These are phyloP conservation scores for Hypoxylon sp. DNA, from an alignment of 2,329 filamentous ascomycete genomes.

Conservation along the genomic window DNA sequence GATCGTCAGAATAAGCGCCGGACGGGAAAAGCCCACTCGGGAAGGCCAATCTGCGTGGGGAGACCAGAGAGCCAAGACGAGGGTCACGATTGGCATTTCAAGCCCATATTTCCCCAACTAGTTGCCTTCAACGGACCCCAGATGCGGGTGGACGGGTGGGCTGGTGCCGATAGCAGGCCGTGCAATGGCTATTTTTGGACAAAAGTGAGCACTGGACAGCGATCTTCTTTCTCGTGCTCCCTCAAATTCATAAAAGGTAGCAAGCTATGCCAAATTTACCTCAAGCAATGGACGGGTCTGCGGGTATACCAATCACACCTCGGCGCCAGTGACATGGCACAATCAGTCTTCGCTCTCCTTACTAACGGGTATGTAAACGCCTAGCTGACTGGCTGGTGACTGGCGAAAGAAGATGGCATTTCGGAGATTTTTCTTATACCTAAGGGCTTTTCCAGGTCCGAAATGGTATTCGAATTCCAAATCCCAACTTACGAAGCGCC, in stretches of 20 bases:
- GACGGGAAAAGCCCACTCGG: conserved; percentile 32
- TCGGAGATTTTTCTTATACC: conserved; percentile 19
- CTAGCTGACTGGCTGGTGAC: conserved; percentile 3
- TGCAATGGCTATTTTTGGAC: conserved; percentile 28
- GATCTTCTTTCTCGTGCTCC: conserved; percentile 9
- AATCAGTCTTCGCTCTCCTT: background rate
- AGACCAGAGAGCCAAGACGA: conserved; percentile 9
- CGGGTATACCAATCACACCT: background rate
- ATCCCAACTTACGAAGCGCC: background rate
- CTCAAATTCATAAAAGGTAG: conserved; percentile 9
- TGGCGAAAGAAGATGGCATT: conserved; percentile 11
- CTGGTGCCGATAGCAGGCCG: background rate
- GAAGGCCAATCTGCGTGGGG: conserved; percentile 16
- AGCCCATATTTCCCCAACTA: conserved; percentile 19
- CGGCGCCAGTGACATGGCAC: background rate
- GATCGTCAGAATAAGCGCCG: conserved; percentile 33
- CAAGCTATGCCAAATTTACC: background rate
- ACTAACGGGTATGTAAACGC: background rate
- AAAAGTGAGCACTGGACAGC: conserved; percentile 8
- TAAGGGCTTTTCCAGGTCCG: conserved; percentile 20
- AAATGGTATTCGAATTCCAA: conserved; percentile 26
- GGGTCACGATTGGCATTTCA: conserved; percentile 2
- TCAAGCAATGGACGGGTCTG: background rate
- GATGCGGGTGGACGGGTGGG: background rate
- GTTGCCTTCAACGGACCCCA: background rate